Conservation (phyloP, 768 basidiomycete genomes). For the Tylopilus vinaceipallidus region DNA sequence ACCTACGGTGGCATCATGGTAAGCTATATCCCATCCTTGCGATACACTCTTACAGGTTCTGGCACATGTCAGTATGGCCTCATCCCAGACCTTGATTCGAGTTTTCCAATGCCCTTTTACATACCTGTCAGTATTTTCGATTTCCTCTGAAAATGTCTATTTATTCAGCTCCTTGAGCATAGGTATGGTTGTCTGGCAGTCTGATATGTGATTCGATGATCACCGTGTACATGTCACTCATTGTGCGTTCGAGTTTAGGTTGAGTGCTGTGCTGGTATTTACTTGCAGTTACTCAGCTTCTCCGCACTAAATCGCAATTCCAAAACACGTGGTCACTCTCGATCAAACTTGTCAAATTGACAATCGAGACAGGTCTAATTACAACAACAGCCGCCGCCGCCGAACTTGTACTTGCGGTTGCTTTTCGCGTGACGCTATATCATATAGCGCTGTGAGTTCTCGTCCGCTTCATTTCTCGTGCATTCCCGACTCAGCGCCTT, state of each 20-base stretch:
- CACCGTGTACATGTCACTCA: slow-evolving; percentile 8
- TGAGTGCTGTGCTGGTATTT: too few relatives aligned
- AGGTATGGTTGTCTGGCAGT: slow-evolving; percentile 8
- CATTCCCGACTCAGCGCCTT: too few relatives aligned
- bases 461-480: too few relatives aligned
- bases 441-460: slow-evolving; percentile 7
- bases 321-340: not conserved
- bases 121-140: not conserved
- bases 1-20: slow-evolving; percentile 9
- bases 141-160: not conserved
- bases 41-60: too few relatives aligned
- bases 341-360: slow-evolving; percentile 1
- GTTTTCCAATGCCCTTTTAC: slow-evolving; percentile 6
- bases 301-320: slow-evolving; percentile 1
- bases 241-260: not conserved
- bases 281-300: not conserved
- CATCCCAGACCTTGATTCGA: slow-evolving; percentile 1
- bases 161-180: not conserved
- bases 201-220: slow-evolving; percentile 12
- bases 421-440: slow-evolving; percentile 7
- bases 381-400: slow-evolving; percentile 6
- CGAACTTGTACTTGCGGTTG: slow-evolving; percentile 8
- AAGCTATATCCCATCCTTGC: not conserved
- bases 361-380: slow-evolving; percentile 13
- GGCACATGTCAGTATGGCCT: slow-evolving; percentile 13